A percentile compares a stretch with the other conserved stretches of the same genome.
These are phyloP conservation scores for Beta macrorhiza DNA, from an alignment of 179 eudicot genomes.

Conservation along the genomic window DNA sequence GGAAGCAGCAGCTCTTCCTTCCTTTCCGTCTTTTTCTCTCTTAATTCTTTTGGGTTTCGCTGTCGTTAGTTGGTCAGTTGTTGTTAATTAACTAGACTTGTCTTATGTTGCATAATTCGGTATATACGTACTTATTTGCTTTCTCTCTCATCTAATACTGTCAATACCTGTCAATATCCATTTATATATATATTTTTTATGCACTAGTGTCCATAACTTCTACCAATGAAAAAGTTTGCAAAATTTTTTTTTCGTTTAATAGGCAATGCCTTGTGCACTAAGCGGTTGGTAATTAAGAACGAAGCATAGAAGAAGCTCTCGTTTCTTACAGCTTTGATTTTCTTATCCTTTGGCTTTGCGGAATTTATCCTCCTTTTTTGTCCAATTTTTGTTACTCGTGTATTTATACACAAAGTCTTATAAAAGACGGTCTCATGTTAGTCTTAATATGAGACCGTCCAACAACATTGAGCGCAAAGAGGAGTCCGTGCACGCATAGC, in stretches of 20 bases:
- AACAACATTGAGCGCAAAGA: too few relatives aligned
- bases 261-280: background rate
- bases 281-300: background rate
- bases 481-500: too few relatives aligned
- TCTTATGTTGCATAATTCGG: slow-evolving; percentile 8
- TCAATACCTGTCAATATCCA: background rate
- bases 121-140: background rate
- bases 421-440: too few relatives aligned
- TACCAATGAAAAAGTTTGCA: background rate
- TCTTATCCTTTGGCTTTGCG: too few relatives aligned
- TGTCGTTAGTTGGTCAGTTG: slow-evolving; percentile 15
- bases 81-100: background rate
- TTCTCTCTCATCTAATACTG: slow-evolving; percentile 15
- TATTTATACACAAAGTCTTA: too few relatives aligned
- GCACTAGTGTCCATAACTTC: slow-evolving; percentile 1
- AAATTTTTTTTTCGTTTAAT: background rate
- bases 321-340: background rate
- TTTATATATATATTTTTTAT: background rate
- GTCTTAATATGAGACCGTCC: too few relatives aligned
- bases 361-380: too few relatives aligned
- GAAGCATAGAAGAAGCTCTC: background rate
- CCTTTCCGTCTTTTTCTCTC: background rate
- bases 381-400: too few relatives aligned
- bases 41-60: background rate
- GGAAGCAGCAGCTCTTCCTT: slow-evolving; percentile 5